Base-by-base conservation (phyloP, 257 asterid genomes). In the Leptodermis oblonga region DNA sequence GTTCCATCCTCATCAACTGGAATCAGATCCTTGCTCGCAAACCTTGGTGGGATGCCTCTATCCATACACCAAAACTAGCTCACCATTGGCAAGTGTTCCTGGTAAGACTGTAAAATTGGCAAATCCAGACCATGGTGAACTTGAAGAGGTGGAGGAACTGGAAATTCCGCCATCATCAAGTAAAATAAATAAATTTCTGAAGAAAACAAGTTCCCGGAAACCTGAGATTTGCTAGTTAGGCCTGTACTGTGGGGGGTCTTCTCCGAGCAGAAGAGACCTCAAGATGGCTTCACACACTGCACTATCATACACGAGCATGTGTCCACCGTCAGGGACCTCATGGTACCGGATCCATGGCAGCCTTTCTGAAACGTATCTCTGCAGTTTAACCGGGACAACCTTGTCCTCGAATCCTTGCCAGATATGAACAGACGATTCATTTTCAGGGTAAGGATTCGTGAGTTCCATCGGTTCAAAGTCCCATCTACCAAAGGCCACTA, bases 331-430 rank as follows among this genome's bases (percentile, higher is more conserved):
- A 4, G 87, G 87, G 61, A 94, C 97, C 78, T 94, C 97, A 25
- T 94, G 99, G 66, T 90, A 94, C 56, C 80, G 83, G 70, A 94
- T 86, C 99, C 99, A 94, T 1, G 96, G 90, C 23, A 94, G 86
- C 82, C 81, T 90, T 9, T 74, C 70, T 0, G 85, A 79, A 12
- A 94, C 81, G 36, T 77, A 82, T 54, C 99, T 81, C 63, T 94
- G 97, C 65, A 94, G 56, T n/a, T 86, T 84, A 59, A 73, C 75
- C 7, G 85, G 88, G 60, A 83, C 85, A 66, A 83, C 82, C 80
- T 77, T 83, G 79, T 83, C 88, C 74, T 78, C 81, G 18, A 37
- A 67, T 22, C 88, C 88, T 73, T 83, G 88, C 88, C 88, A 83
- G 63, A 80, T 78, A 56, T 83, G 88, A 68, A 81, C 74, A 0